Evolutionary conservation across 176 grass and related monocot species (phyloP).

Genomic region (Aegilops umbellulata): DNA sequence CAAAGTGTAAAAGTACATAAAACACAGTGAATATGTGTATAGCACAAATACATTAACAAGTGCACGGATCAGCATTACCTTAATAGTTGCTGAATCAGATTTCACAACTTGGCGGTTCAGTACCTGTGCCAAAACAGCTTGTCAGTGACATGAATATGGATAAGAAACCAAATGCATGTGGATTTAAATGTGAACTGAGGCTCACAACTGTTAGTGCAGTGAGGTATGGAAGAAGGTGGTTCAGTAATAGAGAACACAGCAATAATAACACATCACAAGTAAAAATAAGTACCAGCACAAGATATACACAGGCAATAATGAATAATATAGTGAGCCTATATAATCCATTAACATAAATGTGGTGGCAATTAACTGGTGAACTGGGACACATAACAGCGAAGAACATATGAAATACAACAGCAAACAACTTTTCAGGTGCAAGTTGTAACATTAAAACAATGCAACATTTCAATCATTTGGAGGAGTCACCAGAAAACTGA

Average conservation of each 20-base stretch:
- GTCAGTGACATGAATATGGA: constrained; percentile 15
- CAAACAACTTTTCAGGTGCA: background rate
- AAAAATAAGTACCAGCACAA: background rate
- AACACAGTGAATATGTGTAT: background rate
- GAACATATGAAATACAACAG: background rate
- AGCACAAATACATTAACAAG: background rate
- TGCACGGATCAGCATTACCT: constrained; percentile 42
- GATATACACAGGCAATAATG: background rate
- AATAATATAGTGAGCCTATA: background rate
- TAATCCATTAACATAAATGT: background rate
- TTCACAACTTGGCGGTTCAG: constrained; percentile 94
- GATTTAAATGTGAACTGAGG: background rate
- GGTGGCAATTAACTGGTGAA: background rate
- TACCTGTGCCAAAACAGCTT: constrained; percentile 46
- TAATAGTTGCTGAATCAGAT: constrained; percentile 97
- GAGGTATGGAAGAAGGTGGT: background rate
- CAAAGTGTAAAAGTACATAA: constrained; percentile 26
- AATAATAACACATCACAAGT: background rate
- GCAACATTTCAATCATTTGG: background rate
- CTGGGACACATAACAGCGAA: background rate
- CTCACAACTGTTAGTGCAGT: background rate
- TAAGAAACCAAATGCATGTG: background rate
- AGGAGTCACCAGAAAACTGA: background rate
- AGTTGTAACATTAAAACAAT: background rate
- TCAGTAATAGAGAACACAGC: background rate